Evolutionary conservation across 1,284 basidiomycete genomes (phyloP).

Genomic region (Trichosporon sp.): DNA sequence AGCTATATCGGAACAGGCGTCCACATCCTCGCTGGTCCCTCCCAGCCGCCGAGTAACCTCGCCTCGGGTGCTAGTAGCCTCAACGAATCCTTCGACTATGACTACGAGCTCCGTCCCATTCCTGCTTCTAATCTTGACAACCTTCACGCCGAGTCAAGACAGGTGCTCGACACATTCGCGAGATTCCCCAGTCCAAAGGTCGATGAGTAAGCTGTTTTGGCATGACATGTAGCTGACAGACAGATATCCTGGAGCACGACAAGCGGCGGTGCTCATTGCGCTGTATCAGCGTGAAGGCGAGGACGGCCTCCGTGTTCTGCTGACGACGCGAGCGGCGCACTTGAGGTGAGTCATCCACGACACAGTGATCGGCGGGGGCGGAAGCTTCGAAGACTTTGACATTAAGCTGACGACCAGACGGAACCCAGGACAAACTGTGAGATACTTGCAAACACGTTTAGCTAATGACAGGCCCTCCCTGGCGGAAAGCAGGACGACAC

Average conservation of each 20-base stretch:
- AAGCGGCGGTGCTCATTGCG: slow-evolving; percentile 74
- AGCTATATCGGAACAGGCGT: neutral
- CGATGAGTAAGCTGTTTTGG: slow-evolving; percentile 2
- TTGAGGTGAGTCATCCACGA: slow-evolving; percentile 59
- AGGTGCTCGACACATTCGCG: neutral
- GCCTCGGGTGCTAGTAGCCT: neutral
- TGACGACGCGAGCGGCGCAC: slow-evolving; percentile 78
- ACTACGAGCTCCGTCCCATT: neutral
- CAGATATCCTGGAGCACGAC: slow-evolving; percentile 50
- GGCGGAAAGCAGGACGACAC: slow-evolving; percentile 75
- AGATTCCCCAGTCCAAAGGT: neutral
- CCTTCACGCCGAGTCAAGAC: neutral
- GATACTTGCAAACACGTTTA: neutral
- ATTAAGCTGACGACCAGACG: slow-evolving; percentile 29
- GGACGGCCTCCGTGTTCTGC: slow-evolving; percentile 66
- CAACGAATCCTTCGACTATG: neutral
- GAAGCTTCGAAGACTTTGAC: too few relatives aligned
- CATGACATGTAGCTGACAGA: too few relatives aligned
- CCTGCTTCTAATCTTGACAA: neutral
- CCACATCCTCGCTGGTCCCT: neutral
- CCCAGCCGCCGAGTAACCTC: neutral
- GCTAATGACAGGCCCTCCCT: slow-evolving; percentile 64
- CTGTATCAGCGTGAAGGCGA: slow-evolving; percentile 69
- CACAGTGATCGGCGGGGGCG: too few relatives aligned
- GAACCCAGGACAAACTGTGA: slow-evolving; percentile 30